Base-by-base conservation (phyloP, 495 filamentous ascomycete species). In the Sabuloglossum arenarium region DNA sequence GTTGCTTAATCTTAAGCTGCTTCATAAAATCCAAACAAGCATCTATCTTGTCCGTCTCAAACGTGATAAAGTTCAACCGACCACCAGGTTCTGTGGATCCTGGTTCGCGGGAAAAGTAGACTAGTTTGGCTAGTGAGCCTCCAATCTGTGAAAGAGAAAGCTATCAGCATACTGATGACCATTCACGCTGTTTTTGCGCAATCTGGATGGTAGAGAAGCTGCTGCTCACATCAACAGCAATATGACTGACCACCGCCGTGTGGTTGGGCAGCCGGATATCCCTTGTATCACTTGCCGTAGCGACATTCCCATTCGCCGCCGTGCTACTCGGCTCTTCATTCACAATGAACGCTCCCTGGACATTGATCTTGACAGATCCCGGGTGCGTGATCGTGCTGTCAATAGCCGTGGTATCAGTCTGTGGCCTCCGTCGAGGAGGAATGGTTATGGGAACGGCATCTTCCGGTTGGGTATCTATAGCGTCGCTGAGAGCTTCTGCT, bases 221-320 rank as follows among this genome's bases (percentile, higher is more conserved):
- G 32, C 9, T 11, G 45, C 84, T 69, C 76, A 93, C 88, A 79
- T 98, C 91, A 56, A 95, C 80, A 56, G 91, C 91, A 50, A 98
- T 84, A 75, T 98, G 91, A 70, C 88, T 94, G 47, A 98, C 88
- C 1, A 90, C 78, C 24, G 82, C 82, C 11, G 83, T 93, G 68
- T 98, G 91, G 65, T 95, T 88, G 24, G 91, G 91, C 14, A 98
- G 73, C n/a, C 91, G 78, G 62, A 98, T 97, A 64, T 95, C 90
- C 61, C 83, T 84, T 27, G 84, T 86, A 63, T 88, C 85, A 63
- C 76, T 77, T 21, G 79, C 80, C 55, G 81, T 76, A 29, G 72
- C 72, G 23, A 69, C 69, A 16, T 68, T 67, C 0, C 72, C 69
- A 37, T 69, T 72, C 54, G 68, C 66, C 25, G 72, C 70, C 51